These are phyloP conservation scores for Phytophthora syringae DNA, from an alignment of 352 stramenopile species.

Conservation along the genomic window DNA sequence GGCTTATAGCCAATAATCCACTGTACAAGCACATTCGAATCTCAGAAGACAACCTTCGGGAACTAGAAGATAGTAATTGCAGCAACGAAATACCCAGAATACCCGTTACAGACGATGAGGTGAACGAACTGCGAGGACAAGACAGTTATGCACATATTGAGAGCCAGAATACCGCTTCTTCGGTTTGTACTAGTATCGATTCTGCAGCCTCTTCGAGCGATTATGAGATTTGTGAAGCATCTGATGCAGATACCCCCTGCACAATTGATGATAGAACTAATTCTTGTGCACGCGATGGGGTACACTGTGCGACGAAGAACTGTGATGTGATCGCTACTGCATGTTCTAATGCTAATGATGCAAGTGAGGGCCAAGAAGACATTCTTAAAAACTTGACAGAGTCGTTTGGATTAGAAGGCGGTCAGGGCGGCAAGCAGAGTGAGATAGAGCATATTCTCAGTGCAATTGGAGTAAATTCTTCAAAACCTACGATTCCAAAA, in stretches of 20 bases:
- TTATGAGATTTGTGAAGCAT: background rate
- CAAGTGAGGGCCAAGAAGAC: background rate
- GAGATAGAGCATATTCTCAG: conserved; percentile 6
- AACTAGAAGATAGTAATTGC: background rate
- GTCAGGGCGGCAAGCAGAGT: background rate
- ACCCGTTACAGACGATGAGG: conserved; percentile 7
- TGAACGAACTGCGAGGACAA: conserved; percentile 3
- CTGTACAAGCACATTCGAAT: conserved; percentile 11
- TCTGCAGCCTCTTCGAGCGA: background rate
- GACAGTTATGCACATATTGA: background rate
- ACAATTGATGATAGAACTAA: too few species aligned
- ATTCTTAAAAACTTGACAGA: conserved; percentile 10
- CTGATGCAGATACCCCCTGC: too few species aligned
- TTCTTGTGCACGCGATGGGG: background rate
- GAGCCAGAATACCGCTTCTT: background rate
- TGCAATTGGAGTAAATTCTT: background rate
- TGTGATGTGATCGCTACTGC: background rate
- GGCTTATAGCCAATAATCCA: conserved; percentile 15
- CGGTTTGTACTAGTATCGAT: background rate
- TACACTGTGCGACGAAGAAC: background rate
- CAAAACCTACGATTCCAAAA: background rate
- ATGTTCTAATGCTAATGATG: background rate
- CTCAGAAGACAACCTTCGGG: conserved; percentile 8
- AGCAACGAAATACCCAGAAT: conserved; percentile 6
- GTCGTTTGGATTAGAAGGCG: too few species aligned